Evolutionary conservation across 495 filamentous ascomycete genomes (phyloP).

Genomic region (Hypoxylon perforatum): DNA sequence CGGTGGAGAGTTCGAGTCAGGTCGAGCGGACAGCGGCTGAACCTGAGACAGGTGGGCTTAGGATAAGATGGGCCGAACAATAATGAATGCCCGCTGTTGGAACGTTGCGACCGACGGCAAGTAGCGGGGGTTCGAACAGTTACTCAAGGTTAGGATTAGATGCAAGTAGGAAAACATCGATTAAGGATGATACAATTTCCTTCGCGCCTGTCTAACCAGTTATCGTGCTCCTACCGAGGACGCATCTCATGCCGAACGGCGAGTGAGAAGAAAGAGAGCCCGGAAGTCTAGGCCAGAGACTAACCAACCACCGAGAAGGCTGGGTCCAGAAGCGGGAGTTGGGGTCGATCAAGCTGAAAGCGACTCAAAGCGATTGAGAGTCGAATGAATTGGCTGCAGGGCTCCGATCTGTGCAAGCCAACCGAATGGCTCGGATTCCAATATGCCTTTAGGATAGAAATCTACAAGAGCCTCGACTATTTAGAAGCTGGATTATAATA

Average conservation of each 20-base stretch:
- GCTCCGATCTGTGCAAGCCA: slow-evolving; percentile 23
- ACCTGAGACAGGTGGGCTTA: slow-evolving; percentile 43
- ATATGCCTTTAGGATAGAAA: slow-evolving; percentile 10
- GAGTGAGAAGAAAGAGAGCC: slow-evolving; percentile 43
- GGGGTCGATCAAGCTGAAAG: slow-evolving; percentile 46
- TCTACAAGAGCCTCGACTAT: slow-evolving; percentile 3
- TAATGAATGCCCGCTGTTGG: slow-evolving; percentile 33
- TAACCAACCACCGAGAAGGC: slow-evolving; percentile 45
- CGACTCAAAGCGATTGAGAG: slow-evolving; percentile 13
- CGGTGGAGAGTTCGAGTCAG: slow-evolving; percentile 45
- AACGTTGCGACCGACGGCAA: slow-evolving; percentile 37
- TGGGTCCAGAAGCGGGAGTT: slow-evolving; percentile 46
- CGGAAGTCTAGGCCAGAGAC: slow-evolving; percentile 44
- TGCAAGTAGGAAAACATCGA: slow-evolving; percentile 31
- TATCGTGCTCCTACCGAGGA: slow-evolving; percentile 35
- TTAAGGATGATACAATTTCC: slow-evolving; percentile 23
- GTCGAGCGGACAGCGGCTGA: slow-evolving; percentile 45
- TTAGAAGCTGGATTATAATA: slow-evolving; percentile 24
- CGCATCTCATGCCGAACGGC: slow-evolving; percentile 45
- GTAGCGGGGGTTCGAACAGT: slow-evolving; percentile 1
- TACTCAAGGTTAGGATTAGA: slow-evolving; percentile 15
- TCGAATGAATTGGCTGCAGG: slow-evolving; percentile 28
- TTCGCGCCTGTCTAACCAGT: slow-evolving; percentile 35
- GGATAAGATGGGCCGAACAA: slow-evolving; percentile 14
- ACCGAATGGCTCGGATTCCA: slow-evolving; percentile 20